Evolutionary conservation across 257 asterid genomes (phyloP).

Genomic region (Solanum gracilifrons): DNA sequence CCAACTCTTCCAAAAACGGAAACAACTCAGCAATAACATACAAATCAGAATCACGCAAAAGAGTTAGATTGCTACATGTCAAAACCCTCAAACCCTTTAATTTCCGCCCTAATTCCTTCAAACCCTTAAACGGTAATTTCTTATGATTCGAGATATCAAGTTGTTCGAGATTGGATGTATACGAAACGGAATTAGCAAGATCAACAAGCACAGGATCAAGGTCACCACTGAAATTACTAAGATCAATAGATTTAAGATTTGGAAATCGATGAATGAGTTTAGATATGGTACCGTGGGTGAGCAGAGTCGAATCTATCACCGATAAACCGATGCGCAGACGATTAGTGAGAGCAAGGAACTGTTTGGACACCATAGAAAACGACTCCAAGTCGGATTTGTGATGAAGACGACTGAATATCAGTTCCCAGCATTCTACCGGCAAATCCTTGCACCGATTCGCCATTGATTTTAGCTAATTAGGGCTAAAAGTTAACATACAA

Average conservation of each 20-base stretch:
- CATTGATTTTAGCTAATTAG: neutral
- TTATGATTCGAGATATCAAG: neutral
- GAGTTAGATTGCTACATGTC: neutral
- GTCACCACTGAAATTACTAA: neutral
- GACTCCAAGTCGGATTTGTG: constrained; percentile 6
- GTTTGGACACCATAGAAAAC: constrained; percentile 8
- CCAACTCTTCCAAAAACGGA: constrained; percentile 4
- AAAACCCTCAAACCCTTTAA: constrained; percentile 4
- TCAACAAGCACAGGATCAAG: neutral
- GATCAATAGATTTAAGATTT: constrained; percentile 4
- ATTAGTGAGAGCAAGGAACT: constrained; percentile 7
- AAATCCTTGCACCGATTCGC: neutral
- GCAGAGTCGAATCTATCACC: neutral
- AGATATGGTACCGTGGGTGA: neutral
- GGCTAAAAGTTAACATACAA: neutral
- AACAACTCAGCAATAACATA: neutral
- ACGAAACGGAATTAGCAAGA: neutral
- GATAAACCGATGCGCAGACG: neutral
- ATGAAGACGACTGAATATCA: constrained; percentile 1
- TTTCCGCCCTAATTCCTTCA: neutral
- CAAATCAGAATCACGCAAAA: constrained; percentile 1
- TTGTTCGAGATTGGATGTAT: neutral
- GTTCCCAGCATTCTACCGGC: constrained; percentile 14
- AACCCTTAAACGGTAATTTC: neutral
- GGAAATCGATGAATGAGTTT: constrained; percentile 2